Base-by-base conservation (phyloP, 768 basidiomycete genomes). In the Hortiboletus flavorubellus region DNA sequence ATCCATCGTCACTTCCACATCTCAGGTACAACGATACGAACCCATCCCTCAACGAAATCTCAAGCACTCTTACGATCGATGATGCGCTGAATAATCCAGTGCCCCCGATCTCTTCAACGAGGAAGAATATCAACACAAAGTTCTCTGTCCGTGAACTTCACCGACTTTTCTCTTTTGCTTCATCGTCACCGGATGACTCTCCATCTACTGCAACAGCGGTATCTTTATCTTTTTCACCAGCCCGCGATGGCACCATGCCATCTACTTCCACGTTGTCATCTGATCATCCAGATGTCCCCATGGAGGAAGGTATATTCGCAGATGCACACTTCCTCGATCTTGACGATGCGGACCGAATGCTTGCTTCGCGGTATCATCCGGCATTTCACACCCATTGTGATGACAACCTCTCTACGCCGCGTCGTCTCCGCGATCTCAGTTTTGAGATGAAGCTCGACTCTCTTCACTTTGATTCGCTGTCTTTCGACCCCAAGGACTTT, bases 361-460 rank as follows among this genome's bases (percentile, higher is more conserved):
- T 50, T 40, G 23, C 47, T 1, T 53, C 59, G 1, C 60, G 39
- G 3, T 51, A 51, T 30, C 56, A 34, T 44, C 55, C 39, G 37
- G 33, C 33, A 40, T 30, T 49, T 23, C 56, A 49, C 26, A 49
- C 47, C 30, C 40, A 21, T 18, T 46, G 38, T 29, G 34, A 46
- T 33, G 49, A 53, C 18, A 42, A 50, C 16, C 10, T 58, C 1
- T 48, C 50, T 31, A 33, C 49, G 10, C 47, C 51, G 16, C 47
- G 38, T 46, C 68, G 49, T 38, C 63, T 66, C 37, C 69, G 63
- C 34, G 79, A 85, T 48, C 56, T 71, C 58, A 80, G 78, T 57
- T 71, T 84, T 47, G 84, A 89, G 73, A 83, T 87, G 85, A 75
- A 72, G 37, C 80, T 89, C 14, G 84, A 87, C 64, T 87, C 87